phyloP scores from a whole-genome alignment of 2,329 filamentous ascomycete species.

The Exserohilum rostratum region DNA sequence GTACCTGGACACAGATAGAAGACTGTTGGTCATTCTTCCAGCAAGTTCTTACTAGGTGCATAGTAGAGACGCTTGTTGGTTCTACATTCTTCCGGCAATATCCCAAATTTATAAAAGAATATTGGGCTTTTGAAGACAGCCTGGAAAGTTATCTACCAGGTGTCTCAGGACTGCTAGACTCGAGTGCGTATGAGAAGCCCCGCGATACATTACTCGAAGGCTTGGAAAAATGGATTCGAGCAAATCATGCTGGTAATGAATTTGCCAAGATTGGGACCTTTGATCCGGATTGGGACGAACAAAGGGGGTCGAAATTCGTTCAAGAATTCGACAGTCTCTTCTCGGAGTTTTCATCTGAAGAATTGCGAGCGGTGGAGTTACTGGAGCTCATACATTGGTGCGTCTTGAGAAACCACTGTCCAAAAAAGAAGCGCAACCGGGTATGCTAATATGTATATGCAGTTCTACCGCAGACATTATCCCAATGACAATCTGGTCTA shows the following conservation, averaged over 20 bases:
- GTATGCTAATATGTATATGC: slow-evolving; percentile 7
- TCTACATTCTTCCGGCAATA: slow-evolving; percentile 32
- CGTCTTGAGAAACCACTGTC: neutral
- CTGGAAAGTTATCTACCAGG: slow-evolving; percentile 25
- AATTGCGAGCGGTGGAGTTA: slow-evolving; percentile 25
- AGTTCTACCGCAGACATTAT: slow-evolving; percentile 26
- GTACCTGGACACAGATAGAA: slow-evolving; percentile 39
- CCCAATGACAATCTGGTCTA: slow-evolving; percentile 32
- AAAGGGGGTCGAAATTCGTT: slow-evolving; percentile 29
- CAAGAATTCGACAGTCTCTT: slow-evolving; percentile 24
- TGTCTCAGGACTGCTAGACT: slow-evolving; percentile 24
- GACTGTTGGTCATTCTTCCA: slow-evolving; percentile 40
- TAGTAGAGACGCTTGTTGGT: slow-evolving; percentile 33
- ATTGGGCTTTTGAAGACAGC: slow-evolving; percentile 32
- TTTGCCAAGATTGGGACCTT: slow-evolving; percentile 17
- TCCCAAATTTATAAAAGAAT: slow-evolving; percentile 33
- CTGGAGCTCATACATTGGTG: slow-evolving; percentile 36
- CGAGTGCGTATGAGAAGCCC: slow-evolving; percentile 16
- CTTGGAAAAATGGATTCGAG: slow-evolving; percentile 32
- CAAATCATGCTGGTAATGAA: slow-evolving; percentile 22
- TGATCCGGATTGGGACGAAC: slow-evolving; percentile 26
- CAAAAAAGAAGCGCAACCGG: neutral
- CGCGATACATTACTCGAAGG: slow-evolving; percentile 28
- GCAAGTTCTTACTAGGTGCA: slow-evolving; percentile 34
- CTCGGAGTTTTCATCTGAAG: slow-evolving; percentile 8